Evolutionary conservation across 106 monocot species (phyloP).

Genomic region (Platanthera zijinensis): DNA sequence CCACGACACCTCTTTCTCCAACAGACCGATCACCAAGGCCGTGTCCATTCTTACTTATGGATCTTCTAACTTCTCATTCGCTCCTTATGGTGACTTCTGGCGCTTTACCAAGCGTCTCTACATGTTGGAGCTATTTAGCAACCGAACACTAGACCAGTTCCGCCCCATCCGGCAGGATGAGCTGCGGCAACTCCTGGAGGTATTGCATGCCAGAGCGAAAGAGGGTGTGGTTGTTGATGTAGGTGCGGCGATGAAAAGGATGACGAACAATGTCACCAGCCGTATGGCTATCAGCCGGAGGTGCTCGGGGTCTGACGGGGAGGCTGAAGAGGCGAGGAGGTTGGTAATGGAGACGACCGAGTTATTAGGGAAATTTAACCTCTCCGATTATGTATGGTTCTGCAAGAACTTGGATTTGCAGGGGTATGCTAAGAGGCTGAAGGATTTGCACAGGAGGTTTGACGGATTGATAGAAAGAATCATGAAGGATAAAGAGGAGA

Average conservation of each 20-base stretch:
- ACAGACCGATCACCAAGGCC: constrained; percentile 17
- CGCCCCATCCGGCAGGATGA: constrained; percentile 20
- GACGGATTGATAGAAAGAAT: constrained; percentile 30
- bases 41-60: constrained; percentile 18
- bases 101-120: neutral
- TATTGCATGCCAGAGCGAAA: constrained; percentile 4
- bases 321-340: constrained; percentile 23
- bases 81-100: constrained; percentile 36
- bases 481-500: constrained; percentile 24
- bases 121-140: no score
- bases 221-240: constrained; percentile 9
- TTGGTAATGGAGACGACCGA: constrained; percentile 34
- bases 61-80: constrained; percentile 29
- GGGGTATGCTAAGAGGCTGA: constrained; percentile 26
- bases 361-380: constrained; percentile 37
- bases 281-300: constrained; percentile 27
- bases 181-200: neutral
- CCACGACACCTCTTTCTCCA: constrained; percentile 25
- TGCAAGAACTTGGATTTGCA: constrained; percentile 36
- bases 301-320: constrained; percentile 9
- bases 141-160: constrained; percentile 34
- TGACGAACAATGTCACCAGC: constrained; percentile 39
- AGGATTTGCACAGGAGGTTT: constrained; percentile 32
- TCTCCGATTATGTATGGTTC: constrained; percentile 29
- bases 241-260: constrained; percentile 21